These are phyloP conservation scores for Pluteus cervinus DNA, from an alignment of 768 basidiomycete genomes.

Conservation along the genomic window DNA sequence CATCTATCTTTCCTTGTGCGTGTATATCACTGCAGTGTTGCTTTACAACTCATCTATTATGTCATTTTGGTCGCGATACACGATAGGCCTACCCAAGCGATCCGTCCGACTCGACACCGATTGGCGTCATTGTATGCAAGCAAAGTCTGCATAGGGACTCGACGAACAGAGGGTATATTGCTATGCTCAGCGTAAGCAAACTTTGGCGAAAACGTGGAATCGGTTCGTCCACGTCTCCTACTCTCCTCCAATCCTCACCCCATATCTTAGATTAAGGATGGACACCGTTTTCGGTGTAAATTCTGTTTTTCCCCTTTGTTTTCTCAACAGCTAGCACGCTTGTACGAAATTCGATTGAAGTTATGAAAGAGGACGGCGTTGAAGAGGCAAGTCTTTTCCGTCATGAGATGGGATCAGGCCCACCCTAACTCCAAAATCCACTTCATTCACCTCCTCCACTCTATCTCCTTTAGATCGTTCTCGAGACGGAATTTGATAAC, in stretches of 20 bases:
- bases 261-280: slow-evolving; percentile 39
- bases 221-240: slow-evolving; percentile 49
- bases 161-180: slow-evolving; percentile 90
- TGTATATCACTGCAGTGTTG: slow-evolving; percentile 2
- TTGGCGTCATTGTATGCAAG: slow-evolving; percentile 96
- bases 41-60: neutral
- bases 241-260: slow-evolving; percentile 35
- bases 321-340: slow-evolving; percentile 69
- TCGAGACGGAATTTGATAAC: slow-evolving; percentile 97
- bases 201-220: slow-evolving; percentile 87
- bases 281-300: slow-evolving; percentile 40
- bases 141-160: slow-evolving; percentile 79
- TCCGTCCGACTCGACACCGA: slow-evolving; percentile 41
- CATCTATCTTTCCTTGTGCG: slow-evolving; percentile 78
- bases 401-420: neutral
- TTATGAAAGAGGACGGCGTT: slow-evolving; percentile 78
- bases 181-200: slow-evolving; percentile 91
- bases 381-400: slow-evolving; percentile 64
- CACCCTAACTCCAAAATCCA: slow-evolving; percentile 7
- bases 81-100: slow-evolving; percentile 53
- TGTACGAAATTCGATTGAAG: slow-evolving; percentile 74
- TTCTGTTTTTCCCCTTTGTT: slow-evolving; percentile 30
- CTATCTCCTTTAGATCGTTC: slow-evolving; percentile 56
- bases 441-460: slow-evolving; percentile 1
- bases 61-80: slow-evolving; percentile 1